These are phyloP conservation scores for Blastobotrys buckinghamii DNA, from an alignment of 1,139 yeast genomes.

Conservation along the genomic window DNA sequence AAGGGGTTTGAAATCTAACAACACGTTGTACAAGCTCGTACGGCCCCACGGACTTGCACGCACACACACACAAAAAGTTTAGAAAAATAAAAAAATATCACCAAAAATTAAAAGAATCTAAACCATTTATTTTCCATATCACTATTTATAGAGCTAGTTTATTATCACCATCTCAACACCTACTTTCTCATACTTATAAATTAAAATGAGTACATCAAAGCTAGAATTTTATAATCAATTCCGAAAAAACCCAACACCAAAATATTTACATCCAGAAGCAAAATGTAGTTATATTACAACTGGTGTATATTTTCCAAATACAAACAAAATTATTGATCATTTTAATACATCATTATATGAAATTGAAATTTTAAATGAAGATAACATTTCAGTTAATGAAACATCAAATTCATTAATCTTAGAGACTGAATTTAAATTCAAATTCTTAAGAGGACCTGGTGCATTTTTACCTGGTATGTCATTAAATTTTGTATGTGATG, in stretches of 20 bases:
- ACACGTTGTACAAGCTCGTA: too few relatives aligned
- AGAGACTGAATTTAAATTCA: slow-evolving; percentile 24
- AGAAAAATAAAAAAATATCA: too few relatives aligned
- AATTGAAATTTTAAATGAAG: slow-evolving; percentile 18
- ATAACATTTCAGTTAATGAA: slow-evolving; percentile 19
- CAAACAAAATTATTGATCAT: slow-evolving; percentile 21
- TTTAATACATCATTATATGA: slow-evolving; percentile 18
- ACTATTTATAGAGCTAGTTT: too few relatives aligned
- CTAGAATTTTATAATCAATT: slow-evolving; percentile 15
- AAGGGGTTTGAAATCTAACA: too few relatives aligned
- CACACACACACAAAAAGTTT: too few relatives aligned
- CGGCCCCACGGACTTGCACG: too few relatives aligned
- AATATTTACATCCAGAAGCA: slow-evolving; percentile 15
- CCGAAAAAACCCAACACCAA: slow-evolving; percentile 17
- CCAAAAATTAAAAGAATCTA: too few relatives aligned
- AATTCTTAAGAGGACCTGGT: slow-evolving; percentile 28
- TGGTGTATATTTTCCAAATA: slow-evolving; percentile 20
- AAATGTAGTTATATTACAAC: slow-evolving; percentile 23
- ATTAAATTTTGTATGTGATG: slow-evolving; percentile 26
- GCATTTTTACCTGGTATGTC: slow-evolving; percentile 27
- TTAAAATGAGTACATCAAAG: background rate
- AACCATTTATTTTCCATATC: too few relatives aligned
- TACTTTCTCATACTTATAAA: background rate
- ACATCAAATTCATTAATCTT: slow-evolving; percentile 19
- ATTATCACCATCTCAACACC: background rate